Percentiles rank a stretch among this genome's conserved stretches.
These are phyloP conservation scores for Phaeoacremonium minimum DNA, from an alignment of 2,329 filamentous ascomycete species.

Conservation along the genomic window DNA sequence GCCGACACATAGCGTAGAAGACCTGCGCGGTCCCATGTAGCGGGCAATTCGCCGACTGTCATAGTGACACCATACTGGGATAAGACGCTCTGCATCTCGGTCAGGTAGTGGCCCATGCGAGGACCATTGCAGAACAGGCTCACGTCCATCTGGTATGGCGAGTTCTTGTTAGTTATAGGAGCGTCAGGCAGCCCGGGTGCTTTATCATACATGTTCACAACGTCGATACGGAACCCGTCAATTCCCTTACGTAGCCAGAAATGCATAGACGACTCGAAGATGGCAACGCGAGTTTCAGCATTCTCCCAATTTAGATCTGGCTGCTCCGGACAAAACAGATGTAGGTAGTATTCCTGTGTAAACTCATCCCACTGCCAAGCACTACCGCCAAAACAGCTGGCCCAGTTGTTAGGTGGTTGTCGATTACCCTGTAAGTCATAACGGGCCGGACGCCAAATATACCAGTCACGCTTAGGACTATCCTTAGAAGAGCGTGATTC, in stretches of 20 bases:
- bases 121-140: conserved; percentile 58
- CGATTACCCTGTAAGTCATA: conserved; percentile 48
- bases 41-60: conserved; percentile 59
- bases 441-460: conserved; percentile 59
- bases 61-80: no score
- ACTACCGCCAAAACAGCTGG: conserved; percentile 37
- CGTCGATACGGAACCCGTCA: conserved; percentile 63
- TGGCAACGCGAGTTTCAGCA: conserved; percentile 57
- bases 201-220: conserved; percentile 65
- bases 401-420: conserved; percentile 56
- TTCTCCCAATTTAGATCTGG: conserved; percentile 79
- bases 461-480: conserved; percentile 55
- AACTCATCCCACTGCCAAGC: conserved; percentile 49
- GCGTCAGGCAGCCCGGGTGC: conserved; percentile 51
- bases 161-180: conserved; percentile 32
- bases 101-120: conserved; percentile 56
- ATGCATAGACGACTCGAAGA: conserved; percentile 61
- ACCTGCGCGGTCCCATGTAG: conserved; percentile 44
- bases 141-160: conserved; percentile 34
- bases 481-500: conserved; percentile 45
- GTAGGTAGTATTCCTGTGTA: conserved; percentile 49
- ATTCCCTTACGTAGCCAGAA: conserved; percentile 72
- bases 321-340: conserved; percentile 64
- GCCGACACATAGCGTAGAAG: conserved; percentile 52
- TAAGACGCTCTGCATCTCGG: conserved; percentile 51